Evolutionary conservation across 257 asterid genomes (phyloP).

Genomic region (Solanum phureja): DNA sequence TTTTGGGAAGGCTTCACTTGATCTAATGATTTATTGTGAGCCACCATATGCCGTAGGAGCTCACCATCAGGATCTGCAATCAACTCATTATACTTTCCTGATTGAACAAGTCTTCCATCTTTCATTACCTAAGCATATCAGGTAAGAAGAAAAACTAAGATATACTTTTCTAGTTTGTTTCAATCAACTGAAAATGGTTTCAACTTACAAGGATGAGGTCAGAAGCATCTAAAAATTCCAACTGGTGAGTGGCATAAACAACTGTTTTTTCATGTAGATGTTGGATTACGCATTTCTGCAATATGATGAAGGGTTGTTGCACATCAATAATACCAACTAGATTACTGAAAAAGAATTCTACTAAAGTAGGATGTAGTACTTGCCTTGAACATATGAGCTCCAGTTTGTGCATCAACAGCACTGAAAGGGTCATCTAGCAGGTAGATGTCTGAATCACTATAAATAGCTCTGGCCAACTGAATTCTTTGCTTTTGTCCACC

Average conservation of each 20-base stretch:
- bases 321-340: not conserved
- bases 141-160: not conserved
- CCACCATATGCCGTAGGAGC: slow-evolving; percentile 49
- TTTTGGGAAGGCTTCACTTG: slow-evolving; percentile 36
- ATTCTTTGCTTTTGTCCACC: slow-evolving; percentile 52
- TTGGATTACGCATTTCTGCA: slow-evolving; percentile 67
- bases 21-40: slow-evolving; percentile 43
- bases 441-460: no score
- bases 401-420: no score
- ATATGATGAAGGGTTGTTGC: not conserved
- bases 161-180: not conserved
- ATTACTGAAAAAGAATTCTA: not conserved
- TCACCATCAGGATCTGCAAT: slow-evolving; percentile 46
- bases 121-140: slow-evolving; percentile 41
- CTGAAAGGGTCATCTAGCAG: no score
- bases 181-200: not conserved
- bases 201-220: slow-evolving; percentile 64
- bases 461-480: no score
- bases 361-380: no score
- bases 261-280: slow-evolving; percentile 51
- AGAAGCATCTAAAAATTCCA: slow-evolving; percentile 66
- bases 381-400: no score
- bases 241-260: slow-evolving; percentile 66
- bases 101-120: slow-evolving; percentile 62
- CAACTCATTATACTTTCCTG: slow-evolving; percentile 58